A percentile compares a stretch with the other conserved stretches of the same genome.
Conservation (phyloP, 768 basidiomycete species). For the Tylopilus sp. region DNA sequence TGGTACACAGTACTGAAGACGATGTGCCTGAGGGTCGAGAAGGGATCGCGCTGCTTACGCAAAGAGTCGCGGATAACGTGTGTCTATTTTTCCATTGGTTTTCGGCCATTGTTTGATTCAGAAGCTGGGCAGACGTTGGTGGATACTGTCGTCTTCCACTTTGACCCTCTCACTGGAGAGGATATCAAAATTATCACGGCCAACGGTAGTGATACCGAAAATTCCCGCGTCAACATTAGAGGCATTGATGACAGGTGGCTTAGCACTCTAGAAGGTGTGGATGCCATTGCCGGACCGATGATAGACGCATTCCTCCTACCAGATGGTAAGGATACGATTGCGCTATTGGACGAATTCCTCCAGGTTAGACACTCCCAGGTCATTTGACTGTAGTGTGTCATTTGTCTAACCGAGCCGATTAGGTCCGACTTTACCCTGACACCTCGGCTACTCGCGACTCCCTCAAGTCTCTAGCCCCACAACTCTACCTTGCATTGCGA, state of each 20-base stretch:
- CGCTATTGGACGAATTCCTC: constrained; percentile 72
- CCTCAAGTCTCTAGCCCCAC: constrained; percentile 42
- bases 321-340: constrained; percentile 44
- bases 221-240: not conserved
- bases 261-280: constrained; percentile 52
- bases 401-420: not conserved
- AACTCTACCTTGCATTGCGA: constrained; percentile 55
- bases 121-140: constrained; percentile 45
- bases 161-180: constrained; percentile 79
- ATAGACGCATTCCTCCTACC: constrained; percentile 58
- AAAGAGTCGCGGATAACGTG: constrained; percentile 62
- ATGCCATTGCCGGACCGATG: constrained; percentile 56
- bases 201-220: constrained; percentile 4
- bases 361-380: constrained; percentile 45
- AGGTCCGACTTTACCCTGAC: constrained; percentile 71
- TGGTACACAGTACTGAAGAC: constrained; percentile 30
- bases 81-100: constrained; percentile 19
- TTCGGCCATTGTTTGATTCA: constrained; percentile 2
- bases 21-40: constrained; percentile 7
- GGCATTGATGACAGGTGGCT: constrained; percentile 17
- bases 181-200: constrained; percentile 36
- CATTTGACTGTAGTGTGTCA: not conserved
- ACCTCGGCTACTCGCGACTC: constrained; percentile 41
- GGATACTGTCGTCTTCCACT: constrained; percentile 73
- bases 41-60: constrained; percentile 64